Evolutionary conservation across 1,139 yeast species (phyloP), one percentile per base, ranked within the genome.

Genomic region (Diutina mesorugosa): DNA sequence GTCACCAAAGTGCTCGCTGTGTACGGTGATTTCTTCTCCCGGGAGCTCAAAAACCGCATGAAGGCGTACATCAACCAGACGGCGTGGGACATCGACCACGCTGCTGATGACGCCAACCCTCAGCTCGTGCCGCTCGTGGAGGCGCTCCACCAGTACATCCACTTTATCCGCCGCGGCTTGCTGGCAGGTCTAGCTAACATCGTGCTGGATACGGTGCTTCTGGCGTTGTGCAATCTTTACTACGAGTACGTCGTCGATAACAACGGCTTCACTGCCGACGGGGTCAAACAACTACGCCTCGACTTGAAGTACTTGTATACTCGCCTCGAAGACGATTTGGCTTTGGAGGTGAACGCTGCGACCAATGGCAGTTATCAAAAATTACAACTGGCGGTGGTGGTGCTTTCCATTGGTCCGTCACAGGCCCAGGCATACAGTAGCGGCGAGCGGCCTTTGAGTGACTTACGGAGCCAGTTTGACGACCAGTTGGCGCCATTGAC

Each of bases 181-280:
- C 30, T 30, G 29, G 21, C 35, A 14, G n/a, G 35, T 14, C n/a
- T 47, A n/a, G 64, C 68, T 29, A 58, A 76, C 14, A 47, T 70
- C 38, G 58, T 72, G 30, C 58, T 72, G 35, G 71, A 74, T 56
- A 66, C 66, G 41, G 68, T 85, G 2, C 74, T 85, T 0, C 66
- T 73, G 7, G 69, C 76, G 1, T 63, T 87, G 30, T 77, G 84
- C 9, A 69, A 69, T 35, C 75, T 81, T 54, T 68, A 84, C 60
- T 73, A 77, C 63, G 86, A 83, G 60, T 80, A 81, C 57, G 76
- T 87, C 55, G 72, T 87, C 55, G 82, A 85, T 60, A 79, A 84
- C 56, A 86, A 86, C 65, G 78, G 74, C 60, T 90, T 90, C 68
- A 78, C 77, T 52, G 60, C 63, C 14, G 55, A 60, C 0, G 96